Percentiles rank a stretch among this genome's conserved stretches.
phyloP scores from a whole-genome alignment of 352 stramenopile species.

The Blastocystis sp. region DNA sequence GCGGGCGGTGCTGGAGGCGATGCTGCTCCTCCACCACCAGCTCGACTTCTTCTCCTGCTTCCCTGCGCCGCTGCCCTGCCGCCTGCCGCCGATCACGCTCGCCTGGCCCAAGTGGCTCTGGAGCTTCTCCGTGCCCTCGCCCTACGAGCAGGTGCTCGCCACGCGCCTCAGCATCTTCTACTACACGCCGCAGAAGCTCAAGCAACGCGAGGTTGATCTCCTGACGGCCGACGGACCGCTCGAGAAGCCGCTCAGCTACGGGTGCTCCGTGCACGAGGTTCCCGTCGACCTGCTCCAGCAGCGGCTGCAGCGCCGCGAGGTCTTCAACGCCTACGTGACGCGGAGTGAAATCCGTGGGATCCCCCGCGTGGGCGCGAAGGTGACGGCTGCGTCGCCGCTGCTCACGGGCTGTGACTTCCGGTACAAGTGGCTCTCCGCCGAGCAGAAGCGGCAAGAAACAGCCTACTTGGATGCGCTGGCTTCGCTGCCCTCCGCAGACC shows the following conservation, averaged over 20 bases:
- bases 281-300: not conserved
- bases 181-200: constrained; percentile 11
- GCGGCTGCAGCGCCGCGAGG: not conserved
- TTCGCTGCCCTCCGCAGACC: not conserved
- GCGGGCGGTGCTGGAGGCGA: constrained; percentile 1
- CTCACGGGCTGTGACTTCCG: constrained; percentile 29
- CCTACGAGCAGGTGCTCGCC: constrained; percentile 35
- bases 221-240: not conserved
- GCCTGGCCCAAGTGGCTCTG: constrained; percentile 44
- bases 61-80: not conserved
- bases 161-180: not conserved
- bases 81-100: constrained; percentile 13
- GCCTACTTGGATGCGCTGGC: not conserved
- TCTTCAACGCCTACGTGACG: not conserved
- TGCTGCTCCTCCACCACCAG: not conserved
- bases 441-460: not conserved
- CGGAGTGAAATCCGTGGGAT: not conserved
- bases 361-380: not conserved
- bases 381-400: not conserved
- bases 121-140: not conserved
- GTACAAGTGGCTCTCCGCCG: constrained; percentile 42
- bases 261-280: constrained; percentile 1
- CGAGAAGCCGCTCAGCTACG: not conserved
- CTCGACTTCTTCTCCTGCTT: constrained; percentile 3
- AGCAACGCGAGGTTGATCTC: not conserved